Evolutionary conservation across 805 yeast species (phyloP).

Genomic region (Naumovozyma dairenensis): DNA sequence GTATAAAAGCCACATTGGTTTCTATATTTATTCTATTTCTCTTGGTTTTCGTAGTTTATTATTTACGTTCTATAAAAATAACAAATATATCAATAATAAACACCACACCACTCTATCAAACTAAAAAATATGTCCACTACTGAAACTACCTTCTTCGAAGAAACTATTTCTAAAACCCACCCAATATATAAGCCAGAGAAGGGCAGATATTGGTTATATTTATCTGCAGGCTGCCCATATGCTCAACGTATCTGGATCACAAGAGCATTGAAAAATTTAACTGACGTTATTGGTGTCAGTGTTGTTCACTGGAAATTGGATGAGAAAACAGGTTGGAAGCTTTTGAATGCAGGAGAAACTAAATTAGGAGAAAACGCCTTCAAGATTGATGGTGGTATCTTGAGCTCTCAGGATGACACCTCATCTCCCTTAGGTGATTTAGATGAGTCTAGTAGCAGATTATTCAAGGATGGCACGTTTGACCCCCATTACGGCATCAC

Average conservation of each 20-base stretch:
- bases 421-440: constrained; percentile 11
- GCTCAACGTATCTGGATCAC: constrained; percentile 77
- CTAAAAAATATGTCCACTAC: too few species aligned
- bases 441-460: constrained; percentile 13
- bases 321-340: constrained; percentile 82
- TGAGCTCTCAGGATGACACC: constrained; percentile 8
- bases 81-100: too few species aligned
- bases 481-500: constrained; percentile 52
- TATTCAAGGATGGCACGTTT: constrained; percentile 33
- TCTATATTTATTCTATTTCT: too few species aligned
- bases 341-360: constrained; percentile 24
- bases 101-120: too few species aligned
- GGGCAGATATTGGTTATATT: constrained; percentile 77
- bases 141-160: constrained; percentile 55
- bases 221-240: constrained; percentile 90
- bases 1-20: too few species aligned
- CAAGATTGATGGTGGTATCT: constrained; percentile 16
- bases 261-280: constrained; percentile 63
- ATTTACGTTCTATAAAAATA: too few species aligned
- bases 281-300: constrained; percentile 49
- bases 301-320: constrained; percentile 90
- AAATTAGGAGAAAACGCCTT: constrained; percentile 8
- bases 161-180: constrained; percentile 46
- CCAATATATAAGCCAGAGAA: constrained; percentile 63
- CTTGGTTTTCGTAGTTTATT: too few species aligned